phyloP scores from a whole-genome alignment of 768 basidiomycete genomes.

The Russula sp. region DNA sequence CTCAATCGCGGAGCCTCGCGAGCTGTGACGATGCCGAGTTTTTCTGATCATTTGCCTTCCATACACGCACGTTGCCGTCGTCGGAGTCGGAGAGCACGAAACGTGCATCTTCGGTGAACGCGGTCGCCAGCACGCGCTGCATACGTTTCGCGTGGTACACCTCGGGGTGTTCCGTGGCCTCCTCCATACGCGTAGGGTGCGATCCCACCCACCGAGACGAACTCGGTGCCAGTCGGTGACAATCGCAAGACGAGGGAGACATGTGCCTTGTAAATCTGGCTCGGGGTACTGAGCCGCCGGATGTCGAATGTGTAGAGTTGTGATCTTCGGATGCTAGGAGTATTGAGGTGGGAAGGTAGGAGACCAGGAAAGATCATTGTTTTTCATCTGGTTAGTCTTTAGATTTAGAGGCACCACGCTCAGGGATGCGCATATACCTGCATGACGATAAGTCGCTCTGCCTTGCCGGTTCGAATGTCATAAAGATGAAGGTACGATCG shows the following conservation, averaged over 20 bases:
- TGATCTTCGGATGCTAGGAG: constrained; percentile 98
- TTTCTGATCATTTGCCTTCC: constrained; percentile 92
- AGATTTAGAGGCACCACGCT: constrained; percentile 12
- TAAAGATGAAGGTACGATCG: constrained; percentile 95
- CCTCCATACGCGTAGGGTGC: constrained; percentile 92
- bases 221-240: constrained; percentile 93
- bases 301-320: constrained; percentile 98
- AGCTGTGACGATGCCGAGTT: constrained; percentile 85
- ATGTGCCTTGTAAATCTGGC: constrained; percentile 95
- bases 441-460: constrained; percentile 88
- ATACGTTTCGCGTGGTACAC: constrained; percentile 98
- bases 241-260: constrained; percentile 96
- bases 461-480: constrained; percentile 94
- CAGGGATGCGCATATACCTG: constrained; percentile 47
- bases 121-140: constrained; percentile 90
- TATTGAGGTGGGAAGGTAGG: constrained; percentile 91
- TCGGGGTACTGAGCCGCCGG: constrained; percentile 76
- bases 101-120: constrained; percentile 86
- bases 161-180: constrained; percentile 78
- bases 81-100: constrained; percentile 91
- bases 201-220: constrained; percentile 96
- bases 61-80: constrained; percentile 91
- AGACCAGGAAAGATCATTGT: constrained; percentile 91
- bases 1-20: constrained; percentile 89
- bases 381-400: constrained; percentile 58